phyloP scores from a whole-genome alignment of 192 early-diverging fungal genomes.

The Coemansia sp. region DNA sequence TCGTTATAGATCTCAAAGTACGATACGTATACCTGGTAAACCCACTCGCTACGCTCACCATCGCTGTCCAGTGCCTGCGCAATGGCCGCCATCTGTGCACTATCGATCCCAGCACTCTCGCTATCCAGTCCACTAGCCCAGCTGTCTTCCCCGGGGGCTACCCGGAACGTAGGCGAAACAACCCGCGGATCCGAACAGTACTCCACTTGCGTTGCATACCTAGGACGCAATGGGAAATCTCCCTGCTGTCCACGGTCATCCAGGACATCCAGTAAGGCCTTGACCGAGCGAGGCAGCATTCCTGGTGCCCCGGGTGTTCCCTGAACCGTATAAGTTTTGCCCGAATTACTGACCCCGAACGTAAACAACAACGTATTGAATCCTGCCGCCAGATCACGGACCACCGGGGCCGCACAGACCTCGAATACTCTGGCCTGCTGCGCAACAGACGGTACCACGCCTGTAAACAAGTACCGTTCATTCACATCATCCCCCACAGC shows the following conservation, averaged over 20 bases:
- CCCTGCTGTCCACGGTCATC: conserved; percentile 36
- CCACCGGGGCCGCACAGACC: conserved; percentile 58
- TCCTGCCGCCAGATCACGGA: conserved; percentile 57
- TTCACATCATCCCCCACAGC: conserved; percentile 16
- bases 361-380: conserved; percentile 68
- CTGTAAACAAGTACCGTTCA: conserved; percentile 59
- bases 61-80: conserved; percentile 20
- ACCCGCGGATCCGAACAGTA: conserved; percentile 46
- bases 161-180: conserved; percentile 24
- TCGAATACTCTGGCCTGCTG: conserved; percentile 61
- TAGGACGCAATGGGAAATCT: conserved; percentile 33
- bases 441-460: conserved; percentile 55
- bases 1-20: conserved; percentile 92
- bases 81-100: conserved; percentile 13
- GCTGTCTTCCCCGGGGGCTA: conserved; percentile 46
- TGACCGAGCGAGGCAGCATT: conserved; percentile 60
- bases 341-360: conserved; percentile 71
- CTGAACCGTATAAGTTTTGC: conserved; percentile 70
- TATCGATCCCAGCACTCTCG: background rate
- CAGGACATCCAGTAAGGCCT: conserved; percentile 60
- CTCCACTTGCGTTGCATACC: conserved; percentile 47
- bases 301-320: conserved; percentile 55
- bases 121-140: conserved; percentile 28
- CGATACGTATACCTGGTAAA: conserved; percentile 83
- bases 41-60: conserved; percentile 46